A percentile compares a stretch with the other conserved stretches of the same genome.
These are phyloP conservation scores for Limnanthes douglasii DNA, from an alignment of 345 rosid species.

Conservation along the genomic window DNA sequence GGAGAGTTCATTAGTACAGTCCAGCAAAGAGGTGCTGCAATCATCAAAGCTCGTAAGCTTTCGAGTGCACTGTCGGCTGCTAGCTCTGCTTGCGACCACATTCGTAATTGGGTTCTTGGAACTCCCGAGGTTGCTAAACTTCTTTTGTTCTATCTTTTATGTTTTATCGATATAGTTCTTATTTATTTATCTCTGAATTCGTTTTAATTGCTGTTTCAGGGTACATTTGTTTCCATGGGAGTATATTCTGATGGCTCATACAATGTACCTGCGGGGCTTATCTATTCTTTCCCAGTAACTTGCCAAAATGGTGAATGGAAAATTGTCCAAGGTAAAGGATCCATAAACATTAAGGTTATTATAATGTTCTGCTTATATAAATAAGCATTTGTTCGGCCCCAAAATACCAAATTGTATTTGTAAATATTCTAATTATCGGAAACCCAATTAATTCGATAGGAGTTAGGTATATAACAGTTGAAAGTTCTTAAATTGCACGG, in stretches of 20 bases:
- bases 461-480: not conserved
- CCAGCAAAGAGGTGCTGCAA: constrained; percentile 99
- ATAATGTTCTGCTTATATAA: too few species aligned
- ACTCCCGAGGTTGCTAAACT: constrained; percentile 57
- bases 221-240: constrained; percentile 98
- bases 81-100: constrained; percentile 95
- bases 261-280: constrained; percentile 84
- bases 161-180: too few species aligned
- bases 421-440: not conserved
- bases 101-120: constrained; percentile 97
- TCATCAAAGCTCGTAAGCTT: constrained; percentile 85
- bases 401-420: too few species aligned
- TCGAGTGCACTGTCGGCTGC: constrained; percentile 99
- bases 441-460: not conserved
- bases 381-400: too few species aligned
- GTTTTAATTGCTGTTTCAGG: constrained; percentile 23
- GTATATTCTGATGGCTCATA: constrained; percentile 97
- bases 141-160: not conserved
- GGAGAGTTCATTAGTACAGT: constrained; percentile 80
- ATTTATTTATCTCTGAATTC: too few species aligned
- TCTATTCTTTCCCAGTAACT: constrained; percentile 95
- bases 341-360: too few species aligned
- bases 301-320: constrained; percentile 80
- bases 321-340: constrained; percentile 77
- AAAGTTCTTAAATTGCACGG: not conserved